Conservation (phyloP, 495 filamentous ascomycete species). For the Monascus purpureus region DNA sequence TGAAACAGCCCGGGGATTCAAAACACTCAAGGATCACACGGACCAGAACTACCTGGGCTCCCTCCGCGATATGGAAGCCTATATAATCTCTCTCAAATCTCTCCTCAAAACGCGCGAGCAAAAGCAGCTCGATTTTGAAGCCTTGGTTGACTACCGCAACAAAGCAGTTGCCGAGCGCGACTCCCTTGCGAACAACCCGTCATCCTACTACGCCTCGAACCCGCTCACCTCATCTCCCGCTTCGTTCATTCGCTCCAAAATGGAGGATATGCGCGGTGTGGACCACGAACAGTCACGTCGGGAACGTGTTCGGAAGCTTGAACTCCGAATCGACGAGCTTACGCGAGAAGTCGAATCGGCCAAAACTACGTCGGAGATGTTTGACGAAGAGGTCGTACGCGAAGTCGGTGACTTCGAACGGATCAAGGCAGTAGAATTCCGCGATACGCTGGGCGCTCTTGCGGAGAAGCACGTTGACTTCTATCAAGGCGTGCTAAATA, state of each 20-base stretch:
- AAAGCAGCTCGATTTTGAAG: constrained; percentile 96
- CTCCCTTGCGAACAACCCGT: constrained; percentile 49
- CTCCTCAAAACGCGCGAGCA: constrained; percentile 90
- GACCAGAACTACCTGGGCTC: constrained; percentile 91
- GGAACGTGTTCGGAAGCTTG: constrained; percentile 76
- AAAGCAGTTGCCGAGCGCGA: constrained; percentile 84
- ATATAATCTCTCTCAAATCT: constrained; percentile 67
- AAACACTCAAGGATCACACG: constrained; percentile 71
- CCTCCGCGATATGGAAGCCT: constrained; percentile 85
- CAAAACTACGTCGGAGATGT: constrained; percentile 66
- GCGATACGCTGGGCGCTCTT: constrained; percentile 65
- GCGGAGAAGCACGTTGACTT: constrained; percentile 81
- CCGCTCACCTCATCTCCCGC: constrained; percentile 52
- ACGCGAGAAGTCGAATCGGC: constrained; percentile 79
- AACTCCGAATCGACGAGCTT: constrained; percentile 80
- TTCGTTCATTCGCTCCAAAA: constrained; percentile 85
- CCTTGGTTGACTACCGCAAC: constrained; percentile 85
- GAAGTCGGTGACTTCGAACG: constrained; percentile 91
- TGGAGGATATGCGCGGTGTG: constrained; percentile 93
- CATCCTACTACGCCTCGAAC: constrained; percentile 43
- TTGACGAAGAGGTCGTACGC: constrained; percentile 86
- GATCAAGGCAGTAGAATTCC: constrained; percentile 89
- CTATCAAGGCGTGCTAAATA: constrained; percentile 62
- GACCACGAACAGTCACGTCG: constrained; percentile 86
- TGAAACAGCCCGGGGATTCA: constrained; percentile 61